A percentile compares a stretch with the other conserved stretches of the same genome.
Conservation (phyloP, 2,329 filamentous ascomycete species). For the Trichothecium sympodiale region DNA sequence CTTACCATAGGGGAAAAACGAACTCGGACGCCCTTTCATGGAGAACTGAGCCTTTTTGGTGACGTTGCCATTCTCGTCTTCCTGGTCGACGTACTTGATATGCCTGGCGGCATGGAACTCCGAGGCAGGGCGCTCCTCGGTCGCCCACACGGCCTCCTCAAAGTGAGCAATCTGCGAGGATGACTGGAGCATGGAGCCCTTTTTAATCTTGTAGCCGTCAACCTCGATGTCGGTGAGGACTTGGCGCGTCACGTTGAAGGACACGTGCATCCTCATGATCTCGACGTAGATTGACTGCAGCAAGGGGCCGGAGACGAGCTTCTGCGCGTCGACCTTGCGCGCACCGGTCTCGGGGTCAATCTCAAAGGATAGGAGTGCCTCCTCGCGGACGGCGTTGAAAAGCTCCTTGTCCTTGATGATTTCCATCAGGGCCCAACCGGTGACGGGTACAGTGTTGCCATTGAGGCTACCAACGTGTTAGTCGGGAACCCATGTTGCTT, state of each 20-base stretch:
- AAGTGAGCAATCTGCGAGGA: too few species aligned
- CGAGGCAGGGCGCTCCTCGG: too few species aligned
- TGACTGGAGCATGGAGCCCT: too few species aligned
- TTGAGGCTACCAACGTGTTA: conserved; percentile 13
- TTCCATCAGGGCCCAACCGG: conserved; percentile 17
- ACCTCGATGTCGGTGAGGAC: too few species aligned
- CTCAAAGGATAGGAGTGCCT: conserved; percentile 7
- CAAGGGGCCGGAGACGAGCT: conserved; percentile 12
- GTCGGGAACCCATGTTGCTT: conserved; percentile 14
- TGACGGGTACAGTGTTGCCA: conserved; percentile 16
- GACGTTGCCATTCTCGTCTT: conserved; percentile 4
- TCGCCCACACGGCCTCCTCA: too few species aligned
- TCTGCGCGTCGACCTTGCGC: conserved; percentile 7
- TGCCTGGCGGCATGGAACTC: too few species aligned
- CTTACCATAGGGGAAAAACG: too few species aligned
- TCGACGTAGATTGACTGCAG: conserved; percentile 16
- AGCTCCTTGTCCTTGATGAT: conserved; percentile 12
- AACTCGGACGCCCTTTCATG: neutral
- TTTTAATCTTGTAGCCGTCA: too few species aligned
- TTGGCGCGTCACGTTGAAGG: conserved; percentile 14
- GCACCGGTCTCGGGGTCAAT: conserved; percentile 7
- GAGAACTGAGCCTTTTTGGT: neutral
- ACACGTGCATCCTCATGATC: conserved; percentile 13
- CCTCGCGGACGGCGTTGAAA: conserved; percentile 9
- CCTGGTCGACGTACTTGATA: conserved; percentile 5